These are phyloP conservation scores for Heracleum sosnowskyi DNA, from an alignment of 129 eudicot species.

Conservation along the genomic window DNA sequence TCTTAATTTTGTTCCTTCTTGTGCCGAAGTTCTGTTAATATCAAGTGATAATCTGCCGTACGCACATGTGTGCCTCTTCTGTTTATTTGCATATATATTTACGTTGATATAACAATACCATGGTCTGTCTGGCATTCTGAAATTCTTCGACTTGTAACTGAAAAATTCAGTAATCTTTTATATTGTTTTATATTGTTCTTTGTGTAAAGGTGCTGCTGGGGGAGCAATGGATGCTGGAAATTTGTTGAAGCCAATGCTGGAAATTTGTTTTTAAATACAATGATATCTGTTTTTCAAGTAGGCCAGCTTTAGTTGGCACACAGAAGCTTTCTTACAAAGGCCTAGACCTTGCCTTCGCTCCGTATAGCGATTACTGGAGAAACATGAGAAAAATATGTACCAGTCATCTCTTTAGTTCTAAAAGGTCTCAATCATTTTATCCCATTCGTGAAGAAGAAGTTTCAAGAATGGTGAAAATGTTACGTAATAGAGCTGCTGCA, in stretches of 20 bases:
- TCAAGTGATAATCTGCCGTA: not conserved
- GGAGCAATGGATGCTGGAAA: constrained; percentile 99
- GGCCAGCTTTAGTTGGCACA: too few species aligned
- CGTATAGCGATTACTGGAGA: too few species aligned
- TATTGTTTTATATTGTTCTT: not conserved
- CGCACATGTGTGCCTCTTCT: not conserved
- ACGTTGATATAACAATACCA: not conserved
- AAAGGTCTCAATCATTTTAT: too few species aligned
- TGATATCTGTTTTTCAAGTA: too few species aligned
- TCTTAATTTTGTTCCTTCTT: not conserved
- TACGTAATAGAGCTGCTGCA: too few species aligned
- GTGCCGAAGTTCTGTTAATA: not conserved
- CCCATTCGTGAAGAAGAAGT: too few species aligned
- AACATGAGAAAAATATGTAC: too few species aligned
- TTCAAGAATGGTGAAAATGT: too few species aligned
- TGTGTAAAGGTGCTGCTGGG: constrained; percentile 65
- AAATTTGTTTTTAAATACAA: too few species aligned
- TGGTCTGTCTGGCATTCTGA: not conserved
- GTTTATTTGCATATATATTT: not conserved
- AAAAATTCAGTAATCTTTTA: not conserved
- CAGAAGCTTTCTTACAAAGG: too few species aligned
- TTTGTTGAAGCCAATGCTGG: constrained; percentile 88
- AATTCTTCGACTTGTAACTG: not conserved
- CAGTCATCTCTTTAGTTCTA: too few species aligned
- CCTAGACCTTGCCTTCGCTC: too few species aligned